Evolutionary conservation across 441 rosid genomes (phyloP), one percentile per base, ranked within the genome.

Genomic region (Gossypium davidsonii): DNA sequence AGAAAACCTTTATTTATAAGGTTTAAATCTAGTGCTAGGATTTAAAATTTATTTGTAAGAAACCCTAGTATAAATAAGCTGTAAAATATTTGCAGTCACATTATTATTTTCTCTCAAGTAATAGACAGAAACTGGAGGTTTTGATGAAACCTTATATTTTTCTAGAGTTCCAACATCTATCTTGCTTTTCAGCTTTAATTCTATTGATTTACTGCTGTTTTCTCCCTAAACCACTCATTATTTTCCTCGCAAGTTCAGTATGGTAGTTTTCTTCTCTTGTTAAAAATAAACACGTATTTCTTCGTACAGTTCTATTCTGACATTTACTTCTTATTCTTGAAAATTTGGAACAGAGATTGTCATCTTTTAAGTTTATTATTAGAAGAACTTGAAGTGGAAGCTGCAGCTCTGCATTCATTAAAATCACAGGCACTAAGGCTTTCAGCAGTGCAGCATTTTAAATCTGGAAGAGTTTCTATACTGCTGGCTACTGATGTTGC

Each of bases 401-500:
- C 86, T 46, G 89, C 85, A 65, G 90, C 97, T 23, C 65, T 95
- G 77, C 94, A 91, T 76, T 95, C 98, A 10, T 84, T 87, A 52
- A 91, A 91, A 71, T 82, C 99, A 59, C 98, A 95, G 82, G 87
- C 89, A 76, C 20, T 81, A 70, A 85, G 99, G 76, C 95, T 91
- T 67, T 76, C 96, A 76, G 90, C 98, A 1, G 84, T 95, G 14
- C 91, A 91, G 76, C 87, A 77, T 60, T 92, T 95, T 81, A 95
- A 95, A 83, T 90, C 99, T 49, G 90, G 98, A 72, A 86, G 86
- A 77, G 87, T 85, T 72, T 85, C 95, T 21, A 77, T 91, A 76
- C 73, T 95, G 79, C 88, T 92, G 70, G 96, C 96, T 0, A 95
- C 99, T 57, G 98, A 95, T 87, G 96, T 95, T 82, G 99, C 91